These are phyloP conservation scores for Mycena alexandri DNA, from an alignment of 768 basidiomycete genomes.

Conservation along the genomic window DNA sequence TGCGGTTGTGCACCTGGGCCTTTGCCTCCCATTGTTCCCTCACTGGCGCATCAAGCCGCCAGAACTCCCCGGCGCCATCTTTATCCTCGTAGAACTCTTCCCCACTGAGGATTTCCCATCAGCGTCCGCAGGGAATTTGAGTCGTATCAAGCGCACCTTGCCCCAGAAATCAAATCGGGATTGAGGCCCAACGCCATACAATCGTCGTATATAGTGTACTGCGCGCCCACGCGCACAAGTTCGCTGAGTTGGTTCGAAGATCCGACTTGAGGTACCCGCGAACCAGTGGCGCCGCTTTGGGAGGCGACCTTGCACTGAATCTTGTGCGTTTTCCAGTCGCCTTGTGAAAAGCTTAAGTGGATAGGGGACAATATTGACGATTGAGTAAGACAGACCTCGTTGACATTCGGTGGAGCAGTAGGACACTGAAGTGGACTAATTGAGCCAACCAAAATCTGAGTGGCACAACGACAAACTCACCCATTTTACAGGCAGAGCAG, in stretches of 20 bases:
- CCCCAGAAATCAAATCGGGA: conserved; percentile 30
- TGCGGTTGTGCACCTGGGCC: conserved; percentile 26
- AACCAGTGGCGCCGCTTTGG: not conserved
- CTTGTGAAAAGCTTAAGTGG: not conserved
- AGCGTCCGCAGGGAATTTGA: not conserved
- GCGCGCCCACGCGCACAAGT: conserved; percentile 26
- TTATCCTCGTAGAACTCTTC: conserved; percentile 17
- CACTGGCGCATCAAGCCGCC: conserved; percentile 14
- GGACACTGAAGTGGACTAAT: not conserved
- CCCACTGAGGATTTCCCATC: not conserved
- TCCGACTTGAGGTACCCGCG: not conserved
- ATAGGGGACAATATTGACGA: not conserved
- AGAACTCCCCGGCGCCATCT: conserved; percentile 17
- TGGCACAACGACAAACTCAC: conserved; percentile 3
- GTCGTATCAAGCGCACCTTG: conserved; percentile 12
- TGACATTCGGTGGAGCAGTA: conserved; percentile 33
- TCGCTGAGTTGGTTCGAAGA: conserved; percentile 4
- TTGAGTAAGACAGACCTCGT: not conserved
- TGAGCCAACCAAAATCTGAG: not conserved
- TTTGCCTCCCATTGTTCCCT: conserved; percentile 28
- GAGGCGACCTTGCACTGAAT: conserved; percentile 20
- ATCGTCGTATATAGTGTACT: conserved; percentile 27
- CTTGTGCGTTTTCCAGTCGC: conserved; percentile 35
- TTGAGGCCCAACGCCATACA: conserved; percentile 21
- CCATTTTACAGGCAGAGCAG: conserved; percentile 27